phyloP scores from a whole-genome alignment of 2,329 filamentous ascomycete species.

The Curvularia sp. region DNA sequence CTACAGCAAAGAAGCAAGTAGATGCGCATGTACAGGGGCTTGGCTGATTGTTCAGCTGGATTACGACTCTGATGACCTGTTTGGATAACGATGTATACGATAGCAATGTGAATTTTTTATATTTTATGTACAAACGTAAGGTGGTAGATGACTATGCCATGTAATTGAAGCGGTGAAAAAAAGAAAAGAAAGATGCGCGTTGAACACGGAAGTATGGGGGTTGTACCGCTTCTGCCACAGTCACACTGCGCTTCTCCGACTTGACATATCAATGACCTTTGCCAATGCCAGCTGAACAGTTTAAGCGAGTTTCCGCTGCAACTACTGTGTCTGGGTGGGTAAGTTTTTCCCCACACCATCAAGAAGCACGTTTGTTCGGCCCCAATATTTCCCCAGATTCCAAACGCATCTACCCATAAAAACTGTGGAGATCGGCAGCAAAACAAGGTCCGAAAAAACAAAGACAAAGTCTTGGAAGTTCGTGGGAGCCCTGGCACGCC shows the following conservation, averaged over 20 bases:
- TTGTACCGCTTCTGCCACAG: conserved; percentile 3
- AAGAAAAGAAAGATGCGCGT: conserved; percentile 3
- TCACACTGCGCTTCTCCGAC: conserved; percentile 6
- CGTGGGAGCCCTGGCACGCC: background rate
- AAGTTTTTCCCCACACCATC: background rate
- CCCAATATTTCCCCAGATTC: conserved; percentile 12
- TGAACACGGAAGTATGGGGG: background rate
- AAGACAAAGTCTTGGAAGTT: conserved; percentile 15
- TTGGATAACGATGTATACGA: conserved; percentile 2
- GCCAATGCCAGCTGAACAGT: conserved; percentile 1
- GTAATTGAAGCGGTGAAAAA: background rate
- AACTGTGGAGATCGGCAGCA: background rate
- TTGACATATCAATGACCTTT: conserved; percentile 1
- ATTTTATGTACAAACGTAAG: background rate
- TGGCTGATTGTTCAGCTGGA: conserved; percentile 5
- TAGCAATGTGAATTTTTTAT: background rate
- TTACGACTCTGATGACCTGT: conserved; percentile 5
- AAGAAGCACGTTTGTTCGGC: conserved; percentile 5
- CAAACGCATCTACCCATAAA: background rate
- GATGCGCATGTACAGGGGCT: background rate
- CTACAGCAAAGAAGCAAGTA: background rate
- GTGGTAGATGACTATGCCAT: background rate
- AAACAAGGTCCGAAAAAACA: conserved; percentile 5
- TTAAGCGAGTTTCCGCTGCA: background rate
- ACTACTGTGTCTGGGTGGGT: background rate